These are phyloP conservation scores for Lichenothelia convexa DNA, from an alignment of 495 filamentous ascomycete genomes.

Conservation along the genomic window DNA sequence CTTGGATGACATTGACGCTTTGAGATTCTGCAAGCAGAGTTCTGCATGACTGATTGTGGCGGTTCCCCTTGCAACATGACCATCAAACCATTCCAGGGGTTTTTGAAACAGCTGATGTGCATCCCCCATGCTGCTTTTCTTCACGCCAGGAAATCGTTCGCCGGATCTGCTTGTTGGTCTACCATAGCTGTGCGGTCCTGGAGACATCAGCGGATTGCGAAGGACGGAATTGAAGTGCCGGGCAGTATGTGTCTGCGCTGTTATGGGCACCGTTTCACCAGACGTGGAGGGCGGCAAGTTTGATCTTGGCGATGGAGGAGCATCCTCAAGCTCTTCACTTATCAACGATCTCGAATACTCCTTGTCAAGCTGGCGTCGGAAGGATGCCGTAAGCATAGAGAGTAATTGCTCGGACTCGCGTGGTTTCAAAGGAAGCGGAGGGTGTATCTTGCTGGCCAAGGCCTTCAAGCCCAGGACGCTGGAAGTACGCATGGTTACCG, in stretches of 20 bases:
- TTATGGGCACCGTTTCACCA: constrained; percentile 4
- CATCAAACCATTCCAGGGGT: constrained; percentile 24
- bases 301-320: not conserved
- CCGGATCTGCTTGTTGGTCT: constrained; percentile 1
- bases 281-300: constrained; percentile 3
- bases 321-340: not conserved
- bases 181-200: constrained; percentile 1
- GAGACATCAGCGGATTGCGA: constrained; percentile 45
- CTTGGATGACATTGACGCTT: not conserved
- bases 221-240: constrained; percentile 45
- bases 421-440: constrained; percentile 43
- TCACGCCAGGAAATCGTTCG: no score
- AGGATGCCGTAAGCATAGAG: constrained; percentile 52
- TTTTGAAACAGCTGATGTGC: not conserved
- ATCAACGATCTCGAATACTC: constrained; percentile 28
- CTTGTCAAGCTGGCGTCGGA: constrained; percentile 51
- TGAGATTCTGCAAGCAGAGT: constrained; percentile 11
- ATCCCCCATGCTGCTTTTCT: not conserved
- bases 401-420: constrained; percentile 52
- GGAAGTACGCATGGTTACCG: no score
- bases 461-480: constrained; percentile 12
- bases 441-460: constrained; percentile 37
- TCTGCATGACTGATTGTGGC: constrained; percentile 8
- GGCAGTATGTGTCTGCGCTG: constrained; percentile 21
- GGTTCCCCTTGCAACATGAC: constrained; percentile 22